Evolutionary conservation across 371 early-diverging fungal genomes (phyloP).

Genomic region (Nematocida minor): DNA sequence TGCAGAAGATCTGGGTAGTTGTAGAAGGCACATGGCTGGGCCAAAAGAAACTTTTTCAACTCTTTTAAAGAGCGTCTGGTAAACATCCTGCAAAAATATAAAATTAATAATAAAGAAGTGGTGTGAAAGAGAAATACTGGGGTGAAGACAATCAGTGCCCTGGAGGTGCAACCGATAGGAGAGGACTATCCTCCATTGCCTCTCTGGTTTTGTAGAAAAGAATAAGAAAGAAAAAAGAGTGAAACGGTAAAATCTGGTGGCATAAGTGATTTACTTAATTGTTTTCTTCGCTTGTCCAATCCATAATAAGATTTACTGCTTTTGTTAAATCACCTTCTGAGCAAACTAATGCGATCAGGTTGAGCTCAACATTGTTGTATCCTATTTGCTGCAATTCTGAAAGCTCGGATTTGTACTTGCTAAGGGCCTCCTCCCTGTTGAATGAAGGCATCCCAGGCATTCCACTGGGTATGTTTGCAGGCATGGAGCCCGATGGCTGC

Average conservation of each 20-base stretch:
- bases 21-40: slow-evolving; percentile 19
- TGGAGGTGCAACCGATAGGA: no score
- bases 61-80: neutral
- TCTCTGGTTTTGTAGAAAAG: no score
- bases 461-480: neutral
- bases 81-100: neutral
- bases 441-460: slow-evolving; percentile 22
- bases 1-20: slow-evolving; percentile 32
- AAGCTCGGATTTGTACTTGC: slow-evolving; percentile 69
- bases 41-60: neutral
- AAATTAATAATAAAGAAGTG: slow-evolving; percentile 18
- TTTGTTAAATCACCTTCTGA: slow-evolving; percentile 70
- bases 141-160: no score
- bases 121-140: neutral
- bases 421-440: slow-evolving; percentile 43
- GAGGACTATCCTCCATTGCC: no score
- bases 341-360: slow-evolving; percentile 70
- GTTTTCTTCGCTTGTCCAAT: slow-evolving; percentile 26
- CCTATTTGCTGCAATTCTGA: slow-evolving; percentile 74
- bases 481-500: neutral
- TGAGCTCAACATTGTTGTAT: slow-evolving; percentile 70
- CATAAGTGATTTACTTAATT: neutral
- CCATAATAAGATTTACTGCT: slow-evolving; percentile 49
- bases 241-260: neutral
- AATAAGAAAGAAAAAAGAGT: neutral